phyloP scores from a whole-genome alignment of 148 eudicot genomes.

The Fagopyrum tataricum region DNA sequence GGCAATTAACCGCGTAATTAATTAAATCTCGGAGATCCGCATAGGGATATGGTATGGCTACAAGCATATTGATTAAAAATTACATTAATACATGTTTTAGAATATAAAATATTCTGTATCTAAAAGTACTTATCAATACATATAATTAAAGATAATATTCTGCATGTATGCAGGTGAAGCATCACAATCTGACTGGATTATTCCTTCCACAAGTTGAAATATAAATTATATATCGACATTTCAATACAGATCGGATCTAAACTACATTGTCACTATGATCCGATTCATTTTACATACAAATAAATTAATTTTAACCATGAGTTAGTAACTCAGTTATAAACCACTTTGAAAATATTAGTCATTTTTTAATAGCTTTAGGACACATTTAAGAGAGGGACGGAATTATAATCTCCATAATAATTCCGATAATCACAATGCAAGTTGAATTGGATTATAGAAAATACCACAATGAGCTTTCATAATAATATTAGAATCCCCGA shows the following conservation, averaged over 20 bases:
- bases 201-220: slow-evolving; percentile 9
- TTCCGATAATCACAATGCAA: no score
- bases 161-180: slow-evolving; percentile 8
- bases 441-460: no score
- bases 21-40: slow-evolving; percentile 1
- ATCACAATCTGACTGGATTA: slow-evolving; percentile 9
- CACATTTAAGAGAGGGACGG: no score
- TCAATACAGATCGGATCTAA: not conserved
- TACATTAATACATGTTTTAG: not conserved
- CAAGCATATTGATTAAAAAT: not conserved
- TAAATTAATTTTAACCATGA: not conserved
- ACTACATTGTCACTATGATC: not conserved
- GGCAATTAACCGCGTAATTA: not conserved
- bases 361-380: not conserved
- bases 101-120: not conserved
- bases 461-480: no score
- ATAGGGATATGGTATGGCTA: slow-evolving; percentile 8
- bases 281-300: not conserved
- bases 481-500: no score
- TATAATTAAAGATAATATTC: slow-evolving; percentile 1
- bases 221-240: not conserved
- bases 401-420: no score
- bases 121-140: not conserved
- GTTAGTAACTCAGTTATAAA: no score
- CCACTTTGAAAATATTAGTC: not conserved